phyloP scores from a whole-genome alignment of 371 early-diverging fungal genomes.

The Coemansia sp. region DNA sequence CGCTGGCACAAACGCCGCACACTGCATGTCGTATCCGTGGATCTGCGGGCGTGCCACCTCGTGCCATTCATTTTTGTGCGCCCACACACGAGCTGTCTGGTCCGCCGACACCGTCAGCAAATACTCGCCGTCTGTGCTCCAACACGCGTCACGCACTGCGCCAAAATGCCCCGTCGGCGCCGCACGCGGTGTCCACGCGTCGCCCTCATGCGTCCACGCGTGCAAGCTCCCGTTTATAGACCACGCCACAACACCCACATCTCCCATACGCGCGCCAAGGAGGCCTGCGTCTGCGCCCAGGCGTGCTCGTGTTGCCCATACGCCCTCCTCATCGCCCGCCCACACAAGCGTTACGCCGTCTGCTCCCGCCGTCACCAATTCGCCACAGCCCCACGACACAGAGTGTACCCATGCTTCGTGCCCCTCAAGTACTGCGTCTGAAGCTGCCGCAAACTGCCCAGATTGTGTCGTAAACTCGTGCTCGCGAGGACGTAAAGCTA shows the following conservation, averaged over 20 bases:
- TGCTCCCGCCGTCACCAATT: conserved; percentile 84
- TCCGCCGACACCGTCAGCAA: conserved; percentile 67
- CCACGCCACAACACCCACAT: conserved; percentile 66
- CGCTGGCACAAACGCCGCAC: conserved; percentile 72
- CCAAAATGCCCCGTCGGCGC: conserved; percentile 81
- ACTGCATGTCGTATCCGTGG: conserved; percentile 93
- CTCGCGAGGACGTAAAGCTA: conserved; percentile 77
- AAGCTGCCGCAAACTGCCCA: conserved; percentile 65
- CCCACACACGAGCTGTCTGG: conserved; percentile 85
- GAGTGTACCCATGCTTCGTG: conserved; percentile 96
- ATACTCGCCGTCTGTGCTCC: conserved; percentile 80
- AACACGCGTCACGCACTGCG: conserved; percentile 72
- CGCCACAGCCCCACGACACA: conserved; percentile 73
- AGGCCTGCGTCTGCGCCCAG: conserved; percentile 94
- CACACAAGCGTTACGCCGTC: conserved; percentile 94
- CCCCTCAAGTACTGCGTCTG: conserved; percentile 87
- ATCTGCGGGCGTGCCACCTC: conserved; percentile 95
- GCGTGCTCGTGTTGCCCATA: conserved; percentile 83
- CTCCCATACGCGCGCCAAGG: conserved; percentile 74
- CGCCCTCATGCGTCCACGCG: conserved; percentile 61
- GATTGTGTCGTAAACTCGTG: conserved; percentile 53
- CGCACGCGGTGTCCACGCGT: conserved; percentile 65
- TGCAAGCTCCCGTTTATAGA: conserved; percentile 90
- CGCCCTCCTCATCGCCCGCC: conserved; percentile 82
- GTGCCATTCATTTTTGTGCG: conserved; percentile 79